Evolutionary conservation across 1,284 basidiomycete genomes (phyloP), one percentile per base, ranked within the genome.

Genomic region (Exobasidium cylindrosporum): DNA sequence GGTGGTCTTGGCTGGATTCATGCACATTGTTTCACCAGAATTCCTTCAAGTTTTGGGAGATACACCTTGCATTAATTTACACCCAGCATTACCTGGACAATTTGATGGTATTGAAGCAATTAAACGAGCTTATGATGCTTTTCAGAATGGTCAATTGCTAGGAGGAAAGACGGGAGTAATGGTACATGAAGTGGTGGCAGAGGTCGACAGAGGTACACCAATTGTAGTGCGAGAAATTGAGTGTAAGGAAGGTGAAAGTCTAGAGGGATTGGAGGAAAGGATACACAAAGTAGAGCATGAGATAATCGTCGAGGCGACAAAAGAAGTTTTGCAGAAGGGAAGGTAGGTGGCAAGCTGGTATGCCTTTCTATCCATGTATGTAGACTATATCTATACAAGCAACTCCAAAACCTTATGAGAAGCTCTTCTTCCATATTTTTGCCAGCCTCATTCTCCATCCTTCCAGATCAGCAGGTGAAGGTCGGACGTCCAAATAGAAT

Each of bases 101-200:
- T 98, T 98, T 72, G 94, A 97, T 72, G 96, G 96, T 7, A 88
- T 92, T 3, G 85, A 90, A 74, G 93, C 94, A 0, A 91, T 97
- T 61, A 86, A 89, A 62, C 84, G 95, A 24, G 92, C 93, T 1
- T 94, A 87, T 77, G 91, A 91, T 66, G 93, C 93, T 0, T 57
- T 57, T 40, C n/a, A 30, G 14, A 32, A n/a, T 2, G 52, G 53
- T 14, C 14, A 7, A 24, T 23, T 54, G 31, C 43, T 56, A 44
- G 57, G 45, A 30, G 57, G 72, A 45, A 68, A 70, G 47, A 89
- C 91, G 0, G 95, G 95, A 0, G 88, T 87, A 2, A 98, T 98
- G 95, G 88, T 97, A 0, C 95, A 98, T 82, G 86, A 88, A 35
- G 95, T 97, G 14, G 88, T 97, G 31, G 88, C 88, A 64, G 91